Evolutionary conservation across 352 stramenopile species (phyloP), one percentile per base, ranked within the genome.

Genomic region (Discostella stelligera): DNA sequence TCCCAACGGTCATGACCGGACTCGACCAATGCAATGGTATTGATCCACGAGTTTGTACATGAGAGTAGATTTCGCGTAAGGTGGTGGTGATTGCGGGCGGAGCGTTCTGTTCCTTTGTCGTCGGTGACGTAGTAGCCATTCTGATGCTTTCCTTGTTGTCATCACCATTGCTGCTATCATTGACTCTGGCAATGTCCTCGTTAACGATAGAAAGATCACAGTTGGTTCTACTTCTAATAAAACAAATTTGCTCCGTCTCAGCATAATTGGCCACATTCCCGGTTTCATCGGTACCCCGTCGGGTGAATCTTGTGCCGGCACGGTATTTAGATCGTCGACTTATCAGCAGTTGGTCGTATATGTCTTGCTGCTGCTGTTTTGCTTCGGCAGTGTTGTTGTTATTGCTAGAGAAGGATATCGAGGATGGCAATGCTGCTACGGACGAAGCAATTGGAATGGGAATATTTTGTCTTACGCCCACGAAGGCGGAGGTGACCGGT

Each of bases 231-330:
- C 0, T 79, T 55, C 25, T 66, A 49, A 95, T 89, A 23, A 97
- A 64, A 64, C 91, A 91, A 56, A 98, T 94, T 87, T 98, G 95
- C 81, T 98, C 96, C 4, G 94, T 98, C 83, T 98, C 96, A 14
- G 96, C 95, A 83, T 97, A 98, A 85, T 98, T 98, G 21, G 96
- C 95, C 20, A 97, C 94, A 58, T 95, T 91, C 37, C 95, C 95
- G 8, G 92, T 85, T 44, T 85, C 86, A 85, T 98, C 95, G n/a
- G 96, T 90, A 48, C 96, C 96, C 54, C 96, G 91, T 84, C 93
- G 93, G 32, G 94, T 98, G 83, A 98, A 98, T 63, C 96, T 93
- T n/a, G 87, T 91, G 20, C 87, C 87, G 25, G 87, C 85, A 39
- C 84, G 71, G 48, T 86, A 90, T 23, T 81, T 82, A 58, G 78